Conservation (phyloP, 1,284 basidiomycete genomes). For the Sporisorium sorghi region DNA sequence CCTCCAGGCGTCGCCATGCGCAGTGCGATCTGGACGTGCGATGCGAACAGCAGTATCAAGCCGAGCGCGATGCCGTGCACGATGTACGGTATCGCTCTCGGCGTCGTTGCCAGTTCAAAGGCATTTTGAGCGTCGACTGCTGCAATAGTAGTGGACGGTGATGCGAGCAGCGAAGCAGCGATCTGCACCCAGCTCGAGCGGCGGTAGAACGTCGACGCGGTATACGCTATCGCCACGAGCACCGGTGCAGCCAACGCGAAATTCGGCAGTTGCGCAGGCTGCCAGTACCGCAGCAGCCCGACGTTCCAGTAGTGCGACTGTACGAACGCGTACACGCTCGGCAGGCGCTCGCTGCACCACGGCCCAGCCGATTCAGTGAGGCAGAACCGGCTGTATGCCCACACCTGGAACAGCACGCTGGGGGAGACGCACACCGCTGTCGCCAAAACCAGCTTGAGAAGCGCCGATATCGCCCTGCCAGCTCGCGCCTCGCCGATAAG, state of each 20-base stretch:
- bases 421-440: constrained; percentile 71
- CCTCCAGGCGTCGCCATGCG: constrained; percentile 77
- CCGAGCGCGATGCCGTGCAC: constrained; percentile 76
- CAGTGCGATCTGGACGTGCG: constrained; percentile 90
- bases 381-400: constrained; percentile 79
- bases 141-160: not conserved
- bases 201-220: constrained; percentile 63
- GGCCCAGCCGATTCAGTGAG: constrained; percentile 55
- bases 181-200: not conserved
- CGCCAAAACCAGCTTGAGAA: constrained; percentile 2
- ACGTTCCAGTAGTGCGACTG: constrained; percentile 87
- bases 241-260: constrained; percentile 83
- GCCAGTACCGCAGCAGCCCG: constrained; percentile 90
- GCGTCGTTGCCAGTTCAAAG: not conserved
- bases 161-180: constrained; percentile 58
- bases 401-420: constrained; percentile 78
- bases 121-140: not conserved
- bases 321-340: constrained; percentile 84
- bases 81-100: constrained; percentile 74
- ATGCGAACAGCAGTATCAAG: constrained; percentile 78
- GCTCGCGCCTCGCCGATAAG: constrained; percentile 18
- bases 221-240: constrained; percentile 19
- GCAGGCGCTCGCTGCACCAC: constrained; percentile 78
- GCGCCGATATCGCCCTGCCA: not conserved
- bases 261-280: constrained; percentile 83